These are phyloP conservation scores for Mucor indicus DNA, from an alignment of 371 early-diverging fungal genomes.

Conservation along the genomic window DNA sequence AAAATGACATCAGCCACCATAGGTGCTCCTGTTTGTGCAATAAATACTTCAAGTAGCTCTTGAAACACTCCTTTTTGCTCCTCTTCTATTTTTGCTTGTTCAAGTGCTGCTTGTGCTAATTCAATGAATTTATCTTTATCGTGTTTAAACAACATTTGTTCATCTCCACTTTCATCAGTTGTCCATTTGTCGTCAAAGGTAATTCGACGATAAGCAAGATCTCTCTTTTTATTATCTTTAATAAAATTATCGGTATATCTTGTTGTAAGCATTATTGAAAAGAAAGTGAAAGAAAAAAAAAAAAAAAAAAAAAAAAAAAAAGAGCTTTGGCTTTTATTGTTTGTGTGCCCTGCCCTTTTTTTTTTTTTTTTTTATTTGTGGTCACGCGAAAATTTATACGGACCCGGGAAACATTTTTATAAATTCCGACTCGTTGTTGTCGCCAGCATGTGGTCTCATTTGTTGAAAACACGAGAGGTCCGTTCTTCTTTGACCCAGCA, in stretches of 20 bases:
- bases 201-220: constrained; percentile 10
- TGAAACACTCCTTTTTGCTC: constrained; percentile 33
- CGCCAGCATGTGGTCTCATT: too few species aligned
- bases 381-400: too few species aligned
- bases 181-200: constrained; percentile 18
- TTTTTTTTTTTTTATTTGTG: background rate
- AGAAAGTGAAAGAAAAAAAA: background rate
- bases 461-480: too few species aligned
- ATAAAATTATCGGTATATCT: constrained; percentile 2
- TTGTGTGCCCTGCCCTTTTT: background rate
- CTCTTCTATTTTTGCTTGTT: constrained; percentile 34
- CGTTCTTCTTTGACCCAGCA: too few species aligned
- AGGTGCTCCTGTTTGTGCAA: constrained; percentile 31
- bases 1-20: constrained; percentile 25
- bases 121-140: constrained; percentile 34
- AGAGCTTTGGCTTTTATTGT: background rate
- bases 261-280: constrained; percentile 11
- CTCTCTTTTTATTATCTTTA: background rate
- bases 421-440: too few species aligned
- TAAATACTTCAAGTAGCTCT: constrained; percentile 32
- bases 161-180: constrained; percentile 22
- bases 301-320: background rate
- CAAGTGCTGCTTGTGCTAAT: constrained; percentile 36
- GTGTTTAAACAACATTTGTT: background rate
- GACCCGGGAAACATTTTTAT: too few species aligned